Evolutionary conservation across 1,284 basidiomycete genomes (phyloP).

Genomic region (Ceratobasidium sp.): DNA sequence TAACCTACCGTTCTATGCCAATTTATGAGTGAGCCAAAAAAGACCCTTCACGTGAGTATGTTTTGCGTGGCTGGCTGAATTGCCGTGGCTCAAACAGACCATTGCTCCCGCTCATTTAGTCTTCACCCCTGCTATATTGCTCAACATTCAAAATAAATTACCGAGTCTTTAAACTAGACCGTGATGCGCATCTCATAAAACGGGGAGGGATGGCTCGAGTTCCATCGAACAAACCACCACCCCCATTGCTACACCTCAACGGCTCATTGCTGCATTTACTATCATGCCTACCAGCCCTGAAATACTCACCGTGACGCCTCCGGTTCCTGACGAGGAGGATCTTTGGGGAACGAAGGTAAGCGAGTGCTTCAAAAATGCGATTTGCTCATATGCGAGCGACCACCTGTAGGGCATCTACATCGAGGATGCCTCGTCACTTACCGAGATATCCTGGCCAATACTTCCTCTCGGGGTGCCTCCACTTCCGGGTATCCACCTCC

Average conservation of each 20-base stretch:
- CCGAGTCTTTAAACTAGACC: no score
- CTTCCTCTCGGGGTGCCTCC: not conserved
- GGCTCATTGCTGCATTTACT: not conserved
- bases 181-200: not conserved
- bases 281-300: not conserved
- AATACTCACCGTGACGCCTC: not conserved
- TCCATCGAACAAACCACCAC: not conserved
- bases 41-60: not conserved
- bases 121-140: not conserved
- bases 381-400: not conserved
- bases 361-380: not conserved
- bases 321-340: not conserved
- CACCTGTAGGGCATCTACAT: not conserved
- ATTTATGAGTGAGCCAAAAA: no score
- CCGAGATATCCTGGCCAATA: not conserved
- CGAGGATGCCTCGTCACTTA: not conserved
- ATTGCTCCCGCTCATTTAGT: not conserved
- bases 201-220: not conserved
- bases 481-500: not conserved
- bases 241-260: not conserved
- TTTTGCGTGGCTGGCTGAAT: conserved; percentile 1
- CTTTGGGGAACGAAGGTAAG: not conserved
- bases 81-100: not conserved
- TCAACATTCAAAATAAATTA: not conserved
- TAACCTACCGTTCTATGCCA: no score